These are phyloP conservation scores for Hypomontagnella monticulosa DNA, from an alignment of 495 filamentous ascomycete genomes.

Conservation along the genomic window DNA sequence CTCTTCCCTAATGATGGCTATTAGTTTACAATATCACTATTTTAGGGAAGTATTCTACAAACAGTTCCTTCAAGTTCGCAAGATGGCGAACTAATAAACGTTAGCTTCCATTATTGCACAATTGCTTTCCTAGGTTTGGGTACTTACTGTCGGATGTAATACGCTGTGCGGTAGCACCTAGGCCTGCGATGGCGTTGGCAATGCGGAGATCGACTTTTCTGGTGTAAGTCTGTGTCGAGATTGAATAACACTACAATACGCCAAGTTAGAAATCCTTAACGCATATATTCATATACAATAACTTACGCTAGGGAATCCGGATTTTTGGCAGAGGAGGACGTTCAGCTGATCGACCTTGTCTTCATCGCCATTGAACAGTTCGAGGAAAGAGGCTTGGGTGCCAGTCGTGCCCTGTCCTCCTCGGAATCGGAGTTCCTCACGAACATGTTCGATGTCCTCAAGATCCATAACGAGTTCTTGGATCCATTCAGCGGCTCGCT, in stretches of 20 bases:
- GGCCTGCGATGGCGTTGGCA: constrained; percentile 79
- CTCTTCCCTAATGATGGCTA: constrained; percentile 72
- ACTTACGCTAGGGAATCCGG: constrained; percentile 71
- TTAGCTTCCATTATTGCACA: constrained; percentile 48
- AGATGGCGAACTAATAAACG: constrained; percentile 67
- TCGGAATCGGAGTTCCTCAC: constrained; percentile 80
- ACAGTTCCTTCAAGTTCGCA: constrained; percentile 60
- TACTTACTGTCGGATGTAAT: constrained; percentile 55
- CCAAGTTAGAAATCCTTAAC: neutral
- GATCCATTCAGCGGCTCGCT: constrained; percentile 79
- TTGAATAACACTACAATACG: constrained; percentile 58
- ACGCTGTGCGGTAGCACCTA: constrained; percentile 83
- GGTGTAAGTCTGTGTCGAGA: constrained; percentile 59
- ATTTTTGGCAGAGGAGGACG: constrained; percentile 82
- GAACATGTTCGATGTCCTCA: constrained; percentile 78
- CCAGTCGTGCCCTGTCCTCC: constrained; percentile 72
- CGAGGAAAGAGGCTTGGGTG: constrained; percentile 75
- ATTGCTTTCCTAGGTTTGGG: neutral
- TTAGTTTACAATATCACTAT: neutral
- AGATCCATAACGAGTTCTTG: constrained; percentile 91
- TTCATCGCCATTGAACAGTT: constrained; percentile 78
- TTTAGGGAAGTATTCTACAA: neutral
- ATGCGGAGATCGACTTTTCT: constrained; percentile 87
- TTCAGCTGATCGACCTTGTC: constrained; percentile 81
- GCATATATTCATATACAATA: neutral